These are phyloP conservation scores for Nyctanthes arbortristis DNA, from an alignment of 257 asterid species.

Conservation along the genomic window DNA sequence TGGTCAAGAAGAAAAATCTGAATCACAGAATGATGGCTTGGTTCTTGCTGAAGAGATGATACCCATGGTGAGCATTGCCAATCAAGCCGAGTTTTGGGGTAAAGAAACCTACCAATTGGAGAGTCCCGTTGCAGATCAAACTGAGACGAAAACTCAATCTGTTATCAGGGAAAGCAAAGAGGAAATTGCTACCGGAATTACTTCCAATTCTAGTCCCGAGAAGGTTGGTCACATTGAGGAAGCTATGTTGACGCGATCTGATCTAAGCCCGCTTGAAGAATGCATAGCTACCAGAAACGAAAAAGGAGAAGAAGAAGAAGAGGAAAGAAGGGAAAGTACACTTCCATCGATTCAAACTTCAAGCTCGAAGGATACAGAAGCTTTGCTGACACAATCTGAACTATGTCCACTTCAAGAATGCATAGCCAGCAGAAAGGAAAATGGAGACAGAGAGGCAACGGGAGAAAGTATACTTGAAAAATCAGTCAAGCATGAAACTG, in stretches of 20 bases:
- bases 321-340: background rate
- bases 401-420: slow-evolving; percentile 8
- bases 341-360: background rate
- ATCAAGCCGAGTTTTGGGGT: slow-evolving; percentile 14
- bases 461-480: slow-evolving; percentile 17
- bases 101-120: slow-evolving; percentile 16
- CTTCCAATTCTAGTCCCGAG: slow-evolving; percentile 6
- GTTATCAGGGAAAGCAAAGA: slow-evolving; percentile 20
- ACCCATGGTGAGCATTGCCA: background rate
- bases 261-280: too few species aligned
- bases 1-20: slow-evolving; percentile 19
- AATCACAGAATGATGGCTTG: slow-evolving; percentile 21
- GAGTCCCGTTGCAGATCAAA: slow-evolving; percentile 10
- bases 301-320: background rate
- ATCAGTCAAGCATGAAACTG: slow-evolving; percentile 10
- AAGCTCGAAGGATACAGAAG: slow-evolving; percentile 11
- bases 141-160: background rate
- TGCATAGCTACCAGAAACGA: too few species aligned
- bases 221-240: slow-evolving; percentile 11
- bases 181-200: background rate
- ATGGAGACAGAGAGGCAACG: slow-evolving; percentile 14
- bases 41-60: slow-evolving; percentile 25
- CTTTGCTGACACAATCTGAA: slow-evolving; percentile 11
- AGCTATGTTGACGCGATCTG: too few species aligned
- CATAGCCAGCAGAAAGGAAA: background rate